Conservation (phyloP, 2,329 filamentous ascomycete genomes). For the Claviceps citrina region DNA sequence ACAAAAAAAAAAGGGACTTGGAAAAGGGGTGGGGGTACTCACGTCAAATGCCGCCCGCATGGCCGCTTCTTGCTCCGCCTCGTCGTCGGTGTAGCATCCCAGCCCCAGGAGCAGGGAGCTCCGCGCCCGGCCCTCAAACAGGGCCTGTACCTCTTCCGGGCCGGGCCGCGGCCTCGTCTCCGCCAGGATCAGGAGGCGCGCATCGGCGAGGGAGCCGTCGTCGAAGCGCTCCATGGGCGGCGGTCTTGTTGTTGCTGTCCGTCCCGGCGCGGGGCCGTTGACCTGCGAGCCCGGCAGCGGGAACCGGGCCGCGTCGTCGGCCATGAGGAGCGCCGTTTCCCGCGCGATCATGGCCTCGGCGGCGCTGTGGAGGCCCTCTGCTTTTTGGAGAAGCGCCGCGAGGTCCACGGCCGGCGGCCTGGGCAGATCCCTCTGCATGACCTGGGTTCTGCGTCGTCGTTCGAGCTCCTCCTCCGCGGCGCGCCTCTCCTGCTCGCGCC, state of each 20-base stretch:
- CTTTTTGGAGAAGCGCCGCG: constrained; percentile 47
- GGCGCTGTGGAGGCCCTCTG: constrained; percentile 44
- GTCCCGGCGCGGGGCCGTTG: constrained; percentile 42
- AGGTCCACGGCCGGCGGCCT: constrained; percentile 62
- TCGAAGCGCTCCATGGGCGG: constrained; percentile 47
- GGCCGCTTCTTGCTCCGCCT: constrained; percentile 47
- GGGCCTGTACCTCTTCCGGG: constrained; percentile 34
- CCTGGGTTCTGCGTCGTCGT: constrained; percentile 70
- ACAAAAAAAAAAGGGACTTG: constrained; percentile 16
- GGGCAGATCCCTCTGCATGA: constrained; percentile 74
- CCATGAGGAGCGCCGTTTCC: constrained; percentile 68
- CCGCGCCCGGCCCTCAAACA: constrained; percentile 37
- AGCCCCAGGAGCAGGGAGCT: constrained; percentile 59
- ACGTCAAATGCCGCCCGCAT: constrained; percentile 63
- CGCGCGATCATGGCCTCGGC: constrained; percentile 55
- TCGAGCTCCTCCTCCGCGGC: constrained; percentile 64
- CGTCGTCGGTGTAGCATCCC: constrained; percentile 62
- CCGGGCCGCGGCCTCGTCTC: constrained; percentile 43
- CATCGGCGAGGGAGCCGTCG: constrained; percentile 57
- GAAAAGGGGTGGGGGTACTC: constrained; percentile 18
- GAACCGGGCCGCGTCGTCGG: constrained; percentile 63
- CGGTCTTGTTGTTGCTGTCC: no score
- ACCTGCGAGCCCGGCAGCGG: constrained; percentile 54
- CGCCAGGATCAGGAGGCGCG: constrained; percentile 59
- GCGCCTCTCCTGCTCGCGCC: constrained; percentile 55